Percentiles rank a stretch among this genome's conserved stretches.
Conservation (phyloP, 2,329 filamentous ascomycete species). For the Alternaria alternata region DNA sequence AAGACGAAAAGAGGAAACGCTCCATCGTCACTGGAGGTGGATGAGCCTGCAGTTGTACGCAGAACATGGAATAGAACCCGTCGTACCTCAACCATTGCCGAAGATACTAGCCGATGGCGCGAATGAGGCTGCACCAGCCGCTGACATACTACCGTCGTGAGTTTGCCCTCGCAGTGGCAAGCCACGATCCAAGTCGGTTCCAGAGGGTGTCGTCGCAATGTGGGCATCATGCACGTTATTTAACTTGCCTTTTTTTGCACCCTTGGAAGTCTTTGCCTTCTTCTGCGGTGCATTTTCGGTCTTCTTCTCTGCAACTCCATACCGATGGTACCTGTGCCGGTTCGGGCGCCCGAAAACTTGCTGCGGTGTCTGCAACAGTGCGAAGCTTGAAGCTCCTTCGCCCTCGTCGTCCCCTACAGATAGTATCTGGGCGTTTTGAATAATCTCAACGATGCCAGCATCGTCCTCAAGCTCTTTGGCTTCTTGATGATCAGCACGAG, state of each 20-base stretch:
- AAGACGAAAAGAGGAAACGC: background rate
- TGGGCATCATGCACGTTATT: background rate
- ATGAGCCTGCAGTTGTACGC: background rate
- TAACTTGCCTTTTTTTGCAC: background rate
- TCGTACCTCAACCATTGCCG: constrained; percentile 5
- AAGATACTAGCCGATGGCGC: constrained; percentile 5
- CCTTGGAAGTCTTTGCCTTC: constrained; percentile 23
- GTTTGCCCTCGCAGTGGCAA: background rate
- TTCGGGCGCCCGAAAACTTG: constrained; percentile 55
- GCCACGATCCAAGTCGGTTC: background rate
- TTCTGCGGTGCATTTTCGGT: constrained; percentile 26
- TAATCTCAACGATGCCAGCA: constrained; percentile 64
- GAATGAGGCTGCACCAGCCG: background rate
- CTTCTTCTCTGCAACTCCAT: constrained; percentile 29
- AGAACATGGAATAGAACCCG: background rate
- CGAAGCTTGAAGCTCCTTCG: constrained; percentile 49
- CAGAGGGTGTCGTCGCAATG: background rate
- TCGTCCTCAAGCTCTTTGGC: constrained; percentile 68
- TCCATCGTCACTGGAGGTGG: too few relatives aligned
- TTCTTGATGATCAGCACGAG: constrained; percentile 63
- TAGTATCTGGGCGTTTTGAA: constrained; percentile 63
- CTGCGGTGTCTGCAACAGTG: constrained; percentile 52
- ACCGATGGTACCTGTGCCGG: constrained; percentile 41
- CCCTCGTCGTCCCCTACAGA: constrained; percentile 48
- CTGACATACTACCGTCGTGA: background rate